Conservation (phyloP, 2,329 filamentous ascomycete genomes). For the Hypoxylon sp. region DNA sequence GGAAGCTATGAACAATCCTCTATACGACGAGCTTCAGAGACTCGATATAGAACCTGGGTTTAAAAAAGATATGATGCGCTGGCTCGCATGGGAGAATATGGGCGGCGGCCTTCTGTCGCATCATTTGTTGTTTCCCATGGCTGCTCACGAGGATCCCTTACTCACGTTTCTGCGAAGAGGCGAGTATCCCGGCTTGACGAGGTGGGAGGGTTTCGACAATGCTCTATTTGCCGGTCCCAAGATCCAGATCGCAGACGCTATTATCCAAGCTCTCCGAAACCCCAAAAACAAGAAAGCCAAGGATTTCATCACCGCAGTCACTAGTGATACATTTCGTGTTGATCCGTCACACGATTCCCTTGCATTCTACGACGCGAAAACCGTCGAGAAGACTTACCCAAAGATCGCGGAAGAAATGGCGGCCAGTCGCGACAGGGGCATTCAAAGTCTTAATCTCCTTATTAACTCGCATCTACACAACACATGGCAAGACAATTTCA, state of each 20-base stretch:
- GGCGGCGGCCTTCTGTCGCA: conserved; percentile 84
- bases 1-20: conserved; percentile 85
- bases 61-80: conserved; percentile 80
- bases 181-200: conserved; percentile 78
- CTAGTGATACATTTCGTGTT: conserved; percentile 70
- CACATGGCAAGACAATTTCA: conserved; percentile 85
- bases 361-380: conserved; percentile 79
- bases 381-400: conserved; percentile 74
- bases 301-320: conserved; percentile 72
- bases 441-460: conserved; percentile 76
- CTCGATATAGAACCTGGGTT: conserved; percentile 71
- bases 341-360: conserved; percentile 76
- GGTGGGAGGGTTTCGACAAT: conserved; percentile 77
- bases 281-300: conserved; percentile 68
- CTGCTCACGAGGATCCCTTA: conserved; percentile 76
- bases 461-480: conserved; percentile 88
- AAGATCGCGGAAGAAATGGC: conserved; percentile 73
- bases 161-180: conserved; percentile 80
- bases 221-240: conserved; percentile 80
- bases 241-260: conserved; percentile 70
- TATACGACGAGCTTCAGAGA: conserved; percentile 77
- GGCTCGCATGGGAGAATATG: conserved; percentile 95
- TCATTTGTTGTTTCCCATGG: conserved; percentile 88
- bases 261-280: conserved; percentile 70
- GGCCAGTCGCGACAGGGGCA: conserved; percentile 68